Base-by-base conservation (phyloP, 306 rosid genomes). In the Crotalaria pallida region DNA sequence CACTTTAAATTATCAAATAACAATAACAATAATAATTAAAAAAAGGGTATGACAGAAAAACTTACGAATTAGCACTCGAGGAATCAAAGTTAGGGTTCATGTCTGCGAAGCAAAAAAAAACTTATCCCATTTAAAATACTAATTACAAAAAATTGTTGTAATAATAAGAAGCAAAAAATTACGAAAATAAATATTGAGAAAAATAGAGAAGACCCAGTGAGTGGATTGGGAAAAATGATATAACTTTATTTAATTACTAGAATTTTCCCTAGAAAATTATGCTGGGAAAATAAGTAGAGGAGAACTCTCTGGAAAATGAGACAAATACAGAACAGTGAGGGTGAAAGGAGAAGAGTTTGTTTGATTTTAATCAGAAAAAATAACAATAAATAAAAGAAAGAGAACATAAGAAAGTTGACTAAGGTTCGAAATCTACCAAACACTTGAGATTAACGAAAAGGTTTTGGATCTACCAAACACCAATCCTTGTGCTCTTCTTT, bases 41-140 rank as follows among this genome's bases (percentile, higher is more conserved):
- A n/a, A 48, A 34, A 47, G 65, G 78, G 49, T 16, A 13, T 62
- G 1, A 51, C 33, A 38, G 0, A 21, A 60, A 65, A 53, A 67
- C 92, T 61, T 81, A 90, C 96, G 91, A 86, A 81, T 87, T 86
- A 29, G 67, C 85, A 16, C 89, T 84, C 4, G 91, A 83, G 17
- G 96, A 80, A 57, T 67, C 64, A 63, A 80, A 75, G 34, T 91
- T 89, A 4, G 89, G 86, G 87, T 87, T 87, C 96, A 86, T 89
- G 66, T 43, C 80, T 85, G 79, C 70, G 57, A 26, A 61, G 51
- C 21, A 47, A 24, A 48, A 22, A 29, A 53, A 12, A 4, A 44
- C 26, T 23, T 44, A 74, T 74, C 63, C 23, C 36, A 56, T 44
- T 73, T n/a, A 49, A 56, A 62, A n/a, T n/a, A n/a, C n/a, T n/a